Base-by-base conservation (phyloP, 352 stramenopile species). In the Phytopythium sindhum region DNA sequence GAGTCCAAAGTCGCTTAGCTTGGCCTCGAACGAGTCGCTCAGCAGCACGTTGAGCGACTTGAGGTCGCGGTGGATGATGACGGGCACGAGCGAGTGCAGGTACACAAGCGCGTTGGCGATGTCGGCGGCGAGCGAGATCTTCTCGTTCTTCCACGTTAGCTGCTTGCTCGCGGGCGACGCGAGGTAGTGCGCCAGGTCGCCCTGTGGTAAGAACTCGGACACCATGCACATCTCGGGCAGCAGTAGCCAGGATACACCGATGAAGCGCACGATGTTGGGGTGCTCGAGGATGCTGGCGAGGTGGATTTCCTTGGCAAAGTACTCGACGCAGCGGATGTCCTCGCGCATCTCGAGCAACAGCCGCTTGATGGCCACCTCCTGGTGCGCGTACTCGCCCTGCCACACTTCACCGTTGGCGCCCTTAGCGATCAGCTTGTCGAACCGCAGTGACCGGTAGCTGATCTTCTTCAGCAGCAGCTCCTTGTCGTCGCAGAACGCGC, bases 51-150 rank as follows among this genome's bases (percentile, higher is more conserved):
- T 86, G 6, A 84, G 37, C 37, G 75, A 85, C 61, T 90, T 88
- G 60, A 90, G 75, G 61, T 90, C 81, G 39, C 81, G 78, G 62
- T 90, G 81, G 66, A 90, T 86, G 68, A 90, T 85, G 45, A 81
- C 61, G 41, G 77, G 77, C 14, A 50, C 74, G 19, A 87, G 59
- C 12, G 81, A 90, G 64, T 90, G 81, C 44, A 90, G 45, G 63
- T 90, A 90, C 57, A 78, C 69, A 17, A 86, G 73, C 1, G 73
- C 75, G n/a, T 86, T 79, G 11, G 71, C 70, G 31, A 84, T 73
- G 54, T 84, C 75, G 15, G 64, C 67, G 10, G 75, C 75, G 31
- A 84, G 70, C 2, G 66, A 23, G 9, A 79, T 26, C 57, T 86
- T 86, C 28, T 80, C 69, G 33, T 66, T 55, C 29, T 69, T 66